These are phyloP conservation scores for Populus hybrid DNA, from an alignment of 441 rosid species.

Conservation along the genomic window DNA sequence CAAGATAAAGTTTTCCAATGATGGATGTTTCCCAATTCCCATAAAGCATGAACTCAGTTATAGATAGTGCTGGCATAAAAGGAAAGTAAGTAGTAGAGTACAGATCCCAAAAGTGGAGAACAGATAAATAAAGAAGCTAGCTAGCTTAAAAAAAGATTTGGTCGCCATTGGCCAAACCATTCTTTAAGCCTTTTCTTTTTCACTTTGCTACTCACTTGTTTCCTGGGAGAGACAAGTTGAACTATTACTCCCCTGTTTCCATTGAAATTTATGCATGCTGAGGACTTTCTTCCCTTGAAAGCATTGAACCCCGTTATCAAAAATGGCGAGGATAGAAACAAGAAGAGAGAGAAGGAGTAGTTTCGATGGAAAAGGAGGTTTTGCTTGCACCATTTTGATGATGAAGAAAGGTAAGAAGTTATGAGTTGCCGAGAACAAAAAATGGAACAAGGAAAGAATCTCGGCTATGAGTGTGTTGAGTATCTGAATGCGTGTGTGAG, in stretches of 20 bases:
- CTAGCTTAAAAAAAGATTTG: conserved; percentile 16
- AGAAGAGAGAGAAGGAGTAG: conserved; percentile 17
- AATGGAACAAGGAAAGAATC: conserved; percentile 6
- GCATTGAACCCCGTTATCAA: conserved; percentile 29
- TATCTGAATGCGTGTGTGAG: neutral
- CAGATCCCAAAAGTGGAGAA: conserved; percentile 36
- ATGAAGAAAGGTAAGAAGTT: neutral
- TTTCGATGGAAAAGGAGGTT: conserved; percentile 10
- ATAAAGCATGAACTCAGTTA: conserved; percentile 23
- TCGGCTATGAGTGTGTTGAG: neutral
- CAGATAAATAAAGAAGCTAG: conserved; percentile 18
- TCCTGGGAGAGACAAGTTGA: conserved; percentile 51
- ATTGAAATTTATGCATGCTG: conserved; percentile 34
- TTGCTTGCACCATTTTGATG: conserved; percentile 34
- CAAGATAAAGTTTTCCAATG: conserved; percentile 9
- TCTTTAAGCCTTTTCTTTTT: neutral
- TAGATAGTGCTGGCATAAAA: conserved; percentile 2
- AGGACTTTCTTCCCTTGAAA: conserved; percentile 44
- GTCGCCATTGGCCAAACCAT: neutral
- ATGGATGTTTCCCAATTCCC: conserved; percentile 23
- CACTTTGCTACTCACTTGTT: conserved; percentile 46
- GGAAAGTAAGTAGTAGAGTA: conserved; percentile 8
- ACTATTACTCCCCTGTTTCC: conserved; percentile 28
- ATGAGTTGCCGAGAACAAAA: neutral
- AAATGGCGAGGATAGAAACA: conserved; percentile 17